Base-by-base conservation (phyloP, 192 early-diverging fungal species). In the Umbelopsis vinacea region DNA sequence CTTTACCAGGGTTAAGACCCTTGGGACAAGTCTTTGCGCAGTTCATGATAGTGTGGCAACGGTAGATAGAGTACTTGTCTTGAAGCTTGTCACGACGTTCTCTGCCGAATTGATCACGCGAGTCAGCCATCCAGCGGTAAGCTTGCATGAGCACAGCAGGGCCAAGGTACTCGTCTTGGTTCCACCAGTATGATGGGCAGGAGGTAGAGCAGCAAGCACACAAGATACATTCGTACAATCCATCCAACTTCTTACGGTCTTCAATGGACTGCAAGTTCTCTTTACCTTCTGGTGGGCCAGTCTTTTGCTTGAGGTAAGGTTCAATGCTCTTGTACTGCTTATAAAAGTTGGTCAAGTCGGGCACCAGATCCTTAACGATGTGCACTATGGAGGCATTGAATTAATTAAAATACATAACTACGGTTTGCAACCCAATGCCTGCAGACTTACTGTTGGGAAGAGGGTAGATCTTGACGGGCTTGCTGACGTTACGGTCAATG, bases 21-120 rank as follows among this genome's bases (percentile, higher is more conserved):
- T 99, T 99, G 74, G 97, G 97, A 80, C 97, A 97, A 46, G 97
- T 99, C 72, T 92, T 87, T 47, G 95, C 86, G 80, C 97, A 97
- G 91, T 99, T 96, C 97, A 97, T 97, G 80, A 98, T 98, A 69
- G 97, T 97, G 86, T 98, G 97, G 91, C 97, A 98, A 54, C 95
- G 92, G 88, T 97, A 98, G 6, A 97, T 90, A n/a, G 94, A 94
- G 91, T 96, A 97, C 37, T 93, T 86, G 82, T 97, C 95, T 79
- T 98, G 96, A 76, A 98, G 85, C 50, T 89, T 88, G 66, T 87
- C 88, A 71, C 95, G 89, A 72, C 97, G 90, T 79, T 97, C 92
- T 68, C 78, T 66, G 43, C 92, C 91, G 76, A 91, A 93, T 77
- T 98, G 93, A 84, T 98, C 97, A 79, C 97, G 93, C 52, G 92